Conservation (phyloP, 352 stramenopile genomes). For the Globisporangium okanoganense region DNA sequence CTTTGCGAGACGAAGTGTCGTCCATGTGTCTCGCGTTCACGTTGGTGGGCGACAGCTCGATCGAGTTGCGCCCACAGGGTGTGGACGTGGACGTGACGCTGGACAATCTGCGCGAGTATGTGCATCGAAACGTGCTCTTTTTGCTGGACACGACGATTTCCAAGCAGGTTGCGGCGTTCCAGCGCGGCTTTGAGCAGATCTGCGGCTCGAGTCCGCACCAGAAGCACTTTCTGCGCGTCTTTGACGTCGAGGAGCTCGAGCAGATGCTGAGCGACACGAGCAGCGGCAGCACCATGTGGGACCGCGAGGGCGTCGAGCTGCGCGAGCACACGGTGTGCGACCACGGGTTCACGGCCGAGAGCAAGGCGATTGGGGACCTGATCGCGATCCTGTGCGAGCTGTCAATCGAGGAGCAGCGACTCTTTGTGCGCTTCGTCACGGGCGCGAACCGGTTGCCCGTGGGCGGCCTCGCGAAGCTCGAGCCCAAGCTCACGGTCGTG, state of each 20-base stretch:
- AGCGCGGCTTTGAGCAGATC: slow-evolving; percentile 64
- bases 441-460: slow-evolving; percentile 82
- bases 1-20: slow-evolving; percentile 39
- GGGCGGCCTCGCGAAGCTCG: slow-evolving; percentile 74
- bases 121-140: slow-evolving; percentile 45
- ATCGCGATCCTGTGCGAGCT: slow-evolving; percentile 76
- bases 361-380: slow-evolving; percentile 64
- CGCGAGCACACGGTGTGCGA: slow-evolving; percentile 79
- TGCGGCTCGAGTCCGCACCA: slow-evolving; percentile 28
- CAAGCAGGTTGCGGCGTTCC: slow-evolving; percentile 61
- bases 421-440: slow-evolving; percentile 90
- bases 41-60: slow-evolving; percentile 57
- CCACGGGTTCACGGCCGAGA: slow-evolving; percentile 75
- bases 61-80: slow-evolving; percentile 49
- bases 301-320: slow-evolving; percentile 62
- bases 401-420: slow-evolving; percentile 57
- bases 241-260: slow-evolving; percentile 67
- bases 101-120: slow-evolving; percentile 46
- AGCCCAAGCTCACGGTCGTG: slow-evolving; percentile 87
- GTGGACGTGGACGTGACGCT: slow-evolving; percentile 41
- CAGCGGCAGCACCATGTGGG: slow-evolving; percentile 50
- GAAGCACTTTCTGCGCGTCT: slow-evolving; percentile 41
- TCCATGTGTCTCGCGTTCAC: slow-evolving; percentile 75
- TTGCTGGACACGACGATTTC: slow-evolving; percentile 63
- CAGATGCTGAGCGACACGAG: slow-evolving; percentile 52